Conservation (phyloP, 306 rosid genomes). For the Prunus padus region DNA sequence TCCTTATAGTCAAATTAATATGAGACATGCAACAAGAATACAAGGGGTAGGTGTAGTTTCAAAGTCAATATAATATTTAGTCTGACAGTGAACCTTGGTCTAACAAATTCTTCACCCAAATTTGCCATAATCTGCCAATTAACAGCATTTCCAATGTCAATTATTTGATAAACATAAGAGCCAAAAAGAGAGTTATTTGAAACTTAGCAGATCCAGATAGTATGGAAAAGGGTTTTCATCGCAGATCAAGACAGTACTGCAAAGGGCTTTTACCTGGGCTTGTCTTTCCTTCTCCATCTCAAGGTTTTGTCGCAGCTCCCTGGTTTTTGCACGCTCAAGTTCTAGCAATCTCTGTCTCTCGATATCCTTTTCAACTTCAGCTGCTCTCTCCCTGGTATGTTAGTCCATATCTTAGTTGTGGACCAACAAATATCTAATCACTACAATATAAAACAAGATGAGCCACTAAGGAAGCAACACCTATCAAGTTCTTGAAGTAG, state of each 20-base stretch:
- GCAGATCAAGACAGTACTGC: not conserved
- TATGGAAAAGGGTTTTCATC: not conserved
- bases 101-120: not conserved
- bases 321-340: constrained; percentile 82
- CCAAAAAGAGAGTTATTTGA: not conserved
- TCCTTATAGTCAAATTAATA: not conserved
- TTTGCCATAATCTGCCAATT: not conserved
- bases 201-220: not conserved
- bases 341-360: constrained; percentile 83
- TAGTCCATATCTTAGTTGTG: not conserved
- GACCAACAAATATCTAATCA: not conserved
- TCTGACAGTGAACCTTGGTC: not conserved
- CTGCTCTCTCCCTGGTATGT: constrained; percentile 62
- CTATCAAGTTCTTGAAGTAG: constrained; percentile 87
- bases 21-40: constrained; percentile 14
- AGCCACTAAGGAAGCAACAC: constrained; percentile 36
- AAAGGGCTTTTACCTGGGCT: constrained; percentile 56
- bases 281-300: constrained; percentile 94
- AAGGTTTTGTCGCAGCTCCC: constrained; percentile 85
- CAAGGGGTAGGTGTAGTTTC: not conserved
- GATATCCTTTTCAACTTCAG: constrained; percentile 78
- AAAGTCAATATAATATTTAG: not conserved
- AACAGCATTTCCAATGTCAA: not conserved
- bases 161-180: not conserved
- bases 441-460: constrained; percentile 22